Conservation (phyloP, 2,329 filamentous ascomycete genomes). For the Aspergillus flavus region DNA sequence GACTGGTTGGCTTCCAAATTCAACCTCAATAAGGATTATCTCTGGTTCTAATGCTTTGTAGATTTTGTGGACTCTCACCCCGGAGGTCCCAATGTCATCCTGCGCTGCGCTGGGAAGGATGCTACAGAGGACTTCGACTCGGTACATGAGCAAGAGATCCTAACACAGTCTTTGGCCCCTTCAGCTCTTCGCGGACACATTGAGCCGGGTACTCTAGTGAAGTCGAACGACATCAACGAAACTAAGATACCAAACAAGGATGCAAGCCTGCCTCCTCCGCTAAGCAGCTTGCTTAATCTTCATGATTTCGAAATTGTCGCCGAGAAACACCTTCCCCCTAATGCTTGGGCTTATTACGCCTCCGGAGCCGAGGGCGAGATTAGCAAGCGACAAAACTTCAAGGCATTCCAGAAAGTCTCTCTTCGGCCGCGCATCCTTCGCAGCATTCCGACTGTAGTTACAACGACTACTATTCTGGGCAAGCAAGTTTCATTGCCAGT, state of each 20-base stretch:
- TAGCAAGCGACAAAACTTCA: slow-evolving; percentile 48
- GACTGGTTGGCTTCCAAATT: slow-evolving; percentile 33
- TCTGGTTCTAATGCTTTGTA: slow-evolving; percentile 12
- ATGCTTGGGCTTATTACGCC: slow-evolving; percentile 49
- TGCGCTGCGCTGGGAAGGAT: slow-evolving; percentile 38
- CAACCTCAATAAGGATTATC: not conserved
- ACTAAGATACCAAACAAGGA: not conserved
- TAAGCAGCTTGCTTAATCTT: slow-evolving; percentile 38
- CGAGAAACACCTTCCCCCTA: slow-evolving; percentile 28
- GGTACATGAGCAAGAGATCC: slow-evolving; percentile 34
- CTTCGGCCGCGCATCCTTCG: slow-evolving; percentile 52
- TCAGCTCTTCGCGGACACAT: slow-evolving; percentile 29
- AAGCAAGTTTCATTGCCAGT: slow-evolving; percentile 40
- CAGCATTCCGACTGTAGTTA: slow-evolving; percentile 42
- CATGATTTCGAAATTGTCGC: slow-evolving; percentile 44
- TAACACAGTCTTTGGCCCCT: slow-evolving; percentile 31
- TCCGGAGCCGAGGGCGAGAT: slow-evolving; percentile 54
- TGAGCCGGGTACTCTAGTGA: slow-evolving; percentile 17
- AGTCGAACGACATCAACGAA: not conserved
- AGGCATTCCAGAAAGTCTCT: slow-evolving; percentile 48
- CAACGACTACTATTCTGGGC: slow-evolving; percentile 36
- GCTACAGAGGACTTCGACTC: slow-evolving; percentile 40
- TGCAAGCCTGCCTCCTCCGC: slow-evolving; percentile 23
- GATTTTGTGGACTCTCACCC: slow-evolving; percentile 38
- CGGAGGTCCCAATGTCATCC: slow-evolving; percentile 36